Base-by-base conservation (phyloP, 2,329 filamentous ascomycete species). In the Didymella pomorum region DNA sequence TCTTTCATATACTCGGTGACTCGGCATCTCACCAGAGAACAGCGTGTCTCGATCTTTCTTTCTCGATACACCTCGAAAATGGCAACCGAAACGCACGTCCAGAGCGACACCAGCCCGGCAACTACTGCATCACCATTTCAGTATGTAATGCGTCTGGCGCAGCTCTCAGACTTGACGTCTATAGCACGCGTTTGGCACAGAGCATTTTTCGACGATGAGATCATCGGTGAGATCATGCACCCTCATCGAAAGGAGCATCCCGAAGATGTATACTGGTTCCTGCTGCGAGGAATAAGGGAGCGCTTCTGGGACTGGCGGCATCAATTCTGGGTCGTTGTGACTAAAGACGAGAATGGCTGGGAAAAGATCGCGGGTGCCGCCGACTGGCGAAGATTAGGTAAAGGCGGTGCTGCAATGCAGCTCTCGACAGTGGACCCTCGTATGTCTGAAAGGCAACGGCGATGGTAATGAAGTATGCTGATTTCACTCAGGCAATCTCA, bases 161-260 rank as follows among this genome's bases (percentile, higher is more conserved):
- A 14, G 1, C 14, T 67, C 2, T 57, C 58, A 1, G 71, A 73
- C 26, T 52, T 73, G 3, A 26, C 45, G 3, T 43, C 54, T 2
- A 72, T 73, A 45, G 70, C 70, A 7, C 58, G 53, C 4, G 58
- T 65, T 16, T 73, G 70, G 70, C 42, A 64, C 25, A 37, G 56
- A 10, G 72, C 70, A 9, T 75, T 74, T 56, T 72, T 72, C 29
- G 65, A 75, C 37, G 73, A 75, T 54, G 69, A 73, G 31, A 64
- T 75, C 26, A 69, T 75, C 10, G 72, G 73, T 12, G 51, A 65
- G 2, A 52, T 75, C 7, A 73, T 75, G 71, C 73, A 76, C 60
- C 73, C 72, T 1, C 33, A 70, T 29, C 67, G 73, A 5, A 47
- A 71, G 2, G 12, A 70, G 11, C 65, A 69, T 26, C 73, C 73